These are phyloP conservation scores for Coemansia sp. DNA, from an alignment of 192 early-diverging fungal genomes.

Conservation along the genomic window DNA sequence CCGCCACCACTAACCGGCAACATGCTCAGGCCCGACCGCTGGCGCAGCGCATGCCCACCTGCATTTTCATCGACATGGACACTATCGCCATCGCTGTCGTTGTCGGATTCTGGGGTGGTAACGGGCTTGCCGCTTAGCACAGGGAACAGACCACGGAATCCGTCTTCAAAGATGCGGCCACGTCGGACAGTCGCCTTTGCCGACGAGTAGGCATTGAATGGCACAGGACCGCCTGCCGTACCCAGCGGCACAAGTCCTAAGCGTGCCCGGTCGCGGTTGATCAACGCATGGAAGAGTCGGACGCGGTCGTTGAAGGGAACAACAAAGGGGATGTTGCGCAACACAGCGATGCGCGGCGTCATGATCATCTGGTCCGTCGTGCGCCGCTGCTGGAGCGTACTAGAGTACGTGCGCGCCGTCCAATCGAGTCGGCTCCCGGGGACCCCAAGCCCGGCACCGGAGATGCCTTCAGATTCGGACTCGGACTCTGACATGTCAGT, in stretches of 20 bases:
- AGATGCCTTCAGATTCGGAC: constrained; percentile 8
- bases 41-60: too few relatives aligned
- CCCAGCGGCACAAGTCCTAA: constrained; percentile 17
- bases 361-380: constrained; percentile 12
- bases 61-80: too few relatives aligned
- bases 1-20: too few relatives aligned
- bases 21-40: too few relatives aligned
- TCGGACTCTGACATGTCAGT: too few relatives aligned
- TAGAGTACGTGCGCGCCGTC: constrained; percentile 51
- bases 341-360: constrained; percentile 50
- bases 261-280: constrained; percentile 58
- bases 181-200: constrained; percentile 61
- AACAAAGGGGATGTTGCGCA: constrained; percentile 85
- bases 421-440: constrained; percentile 42
- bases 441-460: background rate
- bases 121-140: constrained; percentile 39
- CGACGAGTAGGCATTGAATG: background rate
- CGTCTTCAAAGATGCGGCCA: constrained; percentile 84
- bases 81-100: too few relatives aligned
- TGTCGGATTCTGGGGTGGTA: too few relatives aligned
- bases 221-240: background rate
- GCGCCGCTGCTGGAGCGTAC: constrained; percentile 15
- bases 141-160: constrained; percentile 63
- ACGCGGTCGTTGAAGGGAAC: constrained; percentile 88
- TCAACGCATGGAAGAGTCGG: constrained; percentile 71